phyloP scores from a whole-genome alignment of 2,329 filamentous ascomycete species.

The Diaporthe citriasiana region DNA sequence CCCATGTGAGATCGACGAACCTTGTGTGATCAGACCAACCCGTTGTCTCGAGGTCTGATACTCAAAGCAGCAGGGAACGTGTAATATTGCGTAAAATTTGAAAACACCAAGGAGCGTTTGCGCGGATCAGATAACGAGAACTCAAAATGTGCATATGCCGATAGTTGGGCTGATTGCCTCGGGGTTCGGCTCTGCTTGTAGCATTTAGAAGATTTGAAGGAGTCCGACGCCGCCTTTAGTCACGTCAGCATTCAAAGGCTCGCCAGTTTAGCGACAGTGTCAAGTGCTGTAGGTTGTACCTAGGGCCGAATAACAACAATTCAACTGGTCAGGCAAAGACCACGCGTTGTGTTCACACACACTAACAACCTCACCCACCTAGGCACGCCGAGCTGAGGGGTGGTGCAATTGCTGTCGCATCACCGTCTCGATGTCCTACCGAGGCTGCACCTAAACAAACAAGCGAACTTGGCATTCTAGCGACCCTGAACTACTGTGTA shows the following conservation, averaged over 20 bases:
- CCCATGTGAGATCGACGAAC: slow-evolving; percentile 35
- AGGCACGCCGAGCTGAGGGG: slow-evolving; percentile 6
- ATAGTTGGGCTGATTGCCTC: background rate
- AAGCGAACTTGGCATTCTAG: slow-evolving; percentile 19
- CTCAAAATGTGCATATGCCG: background rate
- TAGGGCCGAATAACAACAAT: background rate
- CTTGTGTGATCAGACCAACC: slow-evolving; percentile 10
- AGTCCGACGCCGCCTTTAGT: background rate
- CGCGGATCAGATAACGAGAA: background rate
- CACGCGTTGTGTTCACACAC: background rate
- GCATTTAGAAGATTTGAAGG: background rate
- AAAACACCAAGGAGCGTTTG: background rate
- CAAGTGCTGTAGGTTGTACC: background rate
- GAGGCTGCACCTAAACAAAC: slow-evolving; percentile 19
- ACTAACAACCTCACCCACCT: background rate
- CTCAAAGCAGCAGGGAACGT: background rate
- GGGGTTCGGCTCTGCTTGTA: background rate
- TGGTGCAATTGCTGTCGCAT: slow-evolving; percentile 28
- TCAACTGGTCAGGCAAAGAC: background rate
- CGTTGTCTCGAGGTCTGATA: slow-evolving; percentile 17
- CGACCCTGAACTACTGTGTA: slow-evolving; percentile 5
- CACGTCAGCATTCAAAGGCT: background rate
- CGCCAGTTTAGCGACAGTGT: background rate
- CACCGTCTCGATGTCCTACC: slow-evolving; percentile 27
- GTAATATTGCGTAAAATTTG: slow-evolving; percentile 9